A percentile compares a stretch with the other conserved stretches of the same genome.
Evolutionary conservation across 495 filamentous ascomycete species (phyloP).

Genomic region (Acidiella bohemica): DNA sequence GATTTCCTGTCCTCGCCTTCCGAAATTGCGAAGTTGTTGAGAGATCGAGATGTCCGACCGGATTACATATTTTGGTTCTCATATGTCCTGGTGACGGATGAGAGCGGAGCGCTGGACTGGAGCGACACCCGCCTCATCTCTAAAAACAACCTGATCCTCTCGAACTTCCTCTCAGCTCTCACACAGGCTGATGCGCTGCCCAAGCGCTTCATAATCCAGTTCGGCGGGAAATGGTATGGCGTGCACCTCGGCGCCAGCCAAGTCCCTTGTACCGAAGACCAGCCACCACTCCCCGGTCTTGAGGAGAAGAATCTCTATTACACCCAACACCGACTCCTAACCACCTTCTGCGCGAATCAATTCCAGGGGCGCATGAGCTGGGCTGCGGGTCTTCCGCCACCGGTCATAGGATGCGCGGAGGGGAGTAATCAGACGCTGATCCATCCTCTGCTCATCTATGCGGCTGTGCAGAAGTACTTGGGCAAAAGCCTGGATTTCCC

Average conservation of each 20-base stretch:
- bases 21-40: constrained; percentile 29
- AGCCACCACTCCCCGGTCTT: constrained; percentile 32
- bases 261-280: constrained; percentile 32
- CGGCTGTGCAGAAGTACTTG: constrained; percentile 31
- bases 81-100: constrained; percentile 33
- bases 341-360: constrained; percentile 24
- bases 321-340: constrained; percentile 36
- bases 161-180: constrained; percentile 35
- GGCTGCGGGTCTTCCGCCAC: constrained; percentile 33
- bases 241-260: constrained; percentile 35
- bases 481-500: constrained; percentile 30
- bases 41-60: constrained; percentile 24
- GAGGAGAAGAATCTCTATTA: constrained; percentile 33
- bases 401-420: constrained; percentile 36
- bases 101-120: constrained; percentile 9
- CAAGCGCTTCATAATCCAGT: constrained; percentile 35
- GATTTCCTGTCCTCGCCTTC: no score
- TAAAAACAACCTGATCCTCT: constrained; percentile 30
- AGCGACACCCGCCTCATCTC: constrained; percentile 4
- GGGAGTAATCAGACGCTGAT: constrained; percentile 36
- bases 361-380: constrained; percentile 25
- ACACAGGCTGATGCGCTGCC: constrained; percentile 29
- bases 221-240: constrained; percentile 15
- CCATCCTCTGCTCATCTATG: constrained; percentile 36
- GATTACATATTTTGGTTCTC: constrained; percentile 43